Base-by-base conservation (phyloP, 2,329 filamentous ascomycete genomes). In the Alternaria dauci region DNA sequence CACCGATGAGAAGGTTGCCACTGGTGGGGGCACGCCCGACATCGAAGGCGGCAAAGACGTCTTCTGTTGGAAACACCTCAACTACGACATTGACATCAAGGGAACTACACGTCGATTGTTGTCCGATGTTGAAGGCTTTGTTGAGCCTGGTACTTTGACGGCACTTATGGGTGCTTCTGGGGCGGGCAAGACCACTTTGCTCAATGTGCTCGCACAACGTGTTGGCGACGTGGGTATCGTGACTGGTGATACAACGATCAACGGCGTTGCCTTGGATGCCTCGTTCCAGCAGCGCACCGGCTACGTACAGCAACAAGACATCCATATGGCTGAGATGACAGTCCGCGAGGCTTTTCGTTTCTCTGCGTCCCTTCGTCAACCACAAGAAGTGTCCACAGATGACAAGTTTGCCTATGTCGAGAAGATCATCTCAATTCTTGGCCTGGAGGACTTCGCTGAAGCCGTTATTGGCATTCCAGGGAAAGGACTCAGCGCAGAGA, bases 151-250 rank as follows among this genome's bases (percentile, higher is more conserved):
- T 55, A 95, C 91, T 8, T 79, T 95, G 32, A 62, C 92, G 8
- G 92, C 91, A 43, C 82, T 95, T 4, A 96, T 96, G 92, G 91
- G 41, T 41, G 64, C 59, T 11, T 59, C 66, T 34, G 92, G 93
- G 63, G 93, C 93, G 9, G 93, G 93, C 58, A 96, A 96, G 78
- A 96, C 93, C 0, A 96, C 92, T 1, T 85, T 96, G 26, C 82
- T 96, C 20, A 91, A 96, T 78, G 91, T 91, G 28, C 52, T 96
- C 59, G 93, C 93, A 26, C 90, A 89, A 60, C 89, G 93, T 74
- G 89, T 90, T 12, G 91, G 90, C 0, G 93, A 93, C 87, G 93
- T 93, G 78, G 38, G 38, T 20, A 39, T 39, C 9, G 88, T 95
- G 20, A 88, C 86, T 6, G 93, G 93, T 53, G 88, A 93, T 67